Evolutionary conservation across 257 asterid species (phyloP).

Genomic region (Solanum arcanum): DNA sequence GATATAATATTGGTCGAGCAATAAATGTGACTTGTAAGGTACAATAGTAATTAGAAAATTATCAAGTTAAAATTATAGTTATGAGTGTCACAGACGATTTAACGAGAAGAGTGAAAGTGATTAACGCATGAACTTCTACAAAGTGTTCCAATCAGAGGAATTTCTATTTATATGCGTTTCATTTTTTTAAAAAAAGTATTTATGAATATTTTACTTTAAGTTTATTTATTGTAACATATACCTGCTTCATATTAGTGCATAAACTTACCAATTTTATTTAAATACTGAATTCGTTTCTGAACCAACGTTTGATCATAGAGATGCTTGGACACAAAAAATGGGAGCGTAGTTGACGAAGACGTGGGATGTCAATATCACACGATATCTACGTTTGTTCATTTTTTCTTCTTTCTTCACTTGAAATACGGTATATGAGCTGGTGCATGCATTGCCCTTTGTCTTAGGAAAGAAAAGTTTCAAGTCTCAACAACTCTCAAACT

Average conservation of each 20-base stretch:
- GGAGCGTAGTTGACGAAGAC: background rate
- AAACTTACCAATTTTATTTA: accelerated
- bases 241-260: too few species aligned
- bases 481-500: background rate
- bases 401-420: background rate
- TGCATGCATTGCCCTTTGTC: background rate
- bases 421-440: background rate
- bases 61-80: background rate
- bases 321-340: background rate
- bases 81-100: background rate
- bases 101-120: background rate
- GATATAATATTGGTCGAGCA: background rate
- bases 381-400: background rate
- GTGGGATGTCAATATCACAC: background rate
- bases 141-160: background rate
- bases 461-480: background rate
- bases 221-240: too few species aligned
- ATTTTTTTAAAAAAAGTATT: too few species aligned
- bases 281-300: background rate
- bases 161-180: too few species aligned
- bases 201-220: background rate
- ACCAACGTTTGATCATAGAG: background rate
- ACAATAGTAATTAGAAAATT: background rate
- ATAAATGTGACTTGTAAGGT: background rate
- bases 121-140: background rate